These are phyloP conservation scores for Hericium erinaceus DNA, from an alignment of 768 basidiomycete species.

Conservation along the genomic window DNA sequence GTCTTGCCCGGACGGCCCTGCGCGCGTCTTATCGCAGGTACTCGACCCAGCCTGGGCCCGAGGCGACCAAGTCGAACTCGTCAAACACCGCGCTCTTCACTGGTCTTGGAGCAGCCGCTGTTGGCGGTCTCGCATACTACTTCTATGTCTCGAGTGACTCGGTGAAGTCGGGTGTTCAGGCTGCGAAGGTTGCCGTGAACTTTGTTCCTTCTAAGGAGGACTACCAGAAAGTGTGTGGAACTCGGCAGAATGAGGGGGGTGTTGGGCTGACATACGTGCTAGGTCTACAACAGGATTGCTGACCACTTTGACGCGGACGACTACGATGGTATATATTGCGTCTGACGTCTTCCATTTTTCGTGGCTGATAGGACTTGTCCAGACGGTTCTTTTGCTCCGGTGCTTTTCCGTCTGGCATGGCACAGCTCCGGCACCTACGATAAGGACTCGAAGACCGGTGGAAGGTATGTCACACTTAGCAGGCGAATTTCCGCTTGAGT, in stretches of 20 bases:
- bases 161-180: slow-evolving; percentile 54
- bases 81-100: slow-evolving; percentile 47
- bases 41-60: slow-evolving; percentile 42
- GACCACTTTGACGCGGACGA: slow-evolving; percentile 63
- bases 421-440: slow-evolving; percentile 92
- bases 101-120: slow-evolving; percentile 49
- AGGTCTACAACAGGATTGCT: slow-evolving; percentile 90
- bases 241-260: neutral
- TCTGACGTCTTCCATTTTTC: neutral
- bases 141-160: slow-evolving; percentile 40
- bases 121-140: slow-evolving; percentile 59
- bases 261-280: neutral
- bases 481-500: slow-evolving; percentile 1
- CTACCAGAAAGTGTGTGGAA: slow-evolving; percentile 65
- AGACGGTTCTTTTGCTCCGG: slow-evolving; percentile 88
- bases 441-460: slow-evolving; percentile 65
- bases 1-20: slow-evolving; percentile 12
- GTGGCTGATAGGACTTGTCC: slow-evolving; percentile 8
- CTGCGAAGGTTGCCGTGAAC: slow-evolving; percentile 53
- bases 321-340: slow-evolving; percentile 67
- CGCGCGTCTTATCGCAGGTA: slow-evolving; percentile 45
- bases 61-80: slow-evolving; percentile 41
- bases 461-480: slow-evolving; percentile 42
- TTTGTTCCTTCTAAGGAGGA: slow-evolving; percentile 75
- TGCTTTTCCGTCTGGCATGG: slow-evolving; percentile 88